A percentile compares a stretch with the other conserved stretches of the same genome.
phyloP scores from a whole-genome alignment of 2,329 filamentous ascomycete genomes.

The Fusarium denticulatum region DNA sequence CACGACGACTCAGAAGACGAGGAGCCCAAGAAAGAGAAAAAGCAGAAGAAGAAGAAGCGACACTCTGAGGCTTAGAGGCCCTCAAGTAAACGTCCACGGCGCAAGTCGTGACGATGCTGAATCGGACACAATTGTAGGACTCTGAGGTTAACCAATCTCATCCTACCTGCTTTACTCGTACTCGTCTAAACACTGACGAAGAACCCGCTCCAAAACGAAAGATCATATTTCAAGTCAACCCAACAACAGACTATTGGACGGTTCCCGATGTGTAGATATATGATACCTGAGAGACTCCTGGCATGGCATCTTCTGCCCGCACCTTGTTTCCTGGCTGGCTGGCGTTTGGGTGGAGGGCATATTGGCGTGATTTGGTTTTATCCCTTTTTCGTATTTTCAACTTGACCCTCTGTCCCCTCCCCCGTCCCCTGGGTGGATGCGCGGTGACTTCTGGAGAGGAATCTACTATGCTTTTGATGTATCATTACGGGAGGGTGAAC shows the following conservation, averaged over 20 bases:
- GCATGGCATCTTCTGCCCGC: constrained; percentile 43
- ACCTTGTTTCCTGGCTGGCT: constrained; percentile 45
- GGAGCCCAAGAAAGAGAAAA: constrained; percentile 68
- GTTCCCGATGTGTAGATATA: constrained; percentile 46
- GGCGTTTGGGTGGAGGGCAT: constrained; percentile 49
- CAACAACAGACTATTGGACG: constrained; percentile 37
- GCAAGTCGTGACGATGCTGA: constrained; percentile 33
- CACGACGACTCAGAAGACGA: constrained; percentile 73
- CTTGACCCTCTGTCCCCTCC: constrained; percentile 32
- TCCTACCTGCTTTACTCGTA: constrained; percentile 41
- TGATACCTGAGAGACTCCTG: constrained; percentile 50
- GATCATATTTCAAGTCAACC: constrained; percentile 33
- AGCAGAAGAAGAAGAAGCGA: constrained; percentile 61
- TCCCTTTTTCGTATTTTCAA: constrained; percentile 41
- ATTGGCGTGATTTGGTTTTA: constrained; percentile 49
- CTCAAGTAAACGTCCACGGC: constrained; percentile 28
- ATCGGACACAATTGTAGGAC: constrained; percentile 29
- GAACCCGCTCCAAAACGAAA: constrained; percentile 35
- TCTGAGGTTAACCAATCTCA: constrained; percentile 15
- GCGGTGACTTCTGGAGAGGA: constrained; percentile 17
- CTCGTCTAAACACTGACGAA: constrained; percentile 43
- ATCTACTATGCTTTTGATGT: constrained; percentile 12
- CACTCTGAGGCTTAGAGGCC: constrained; percentile 49
- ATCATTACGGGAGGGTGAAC: constrained; percentile 18
- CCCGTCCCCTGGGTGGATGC: constrained; percentile 9